Evolutionary conservation across 805 yeast genomes (phyloP), one percentile per base, ranked within the genome.

Genomic region (Ogataea glucozyma): DNA sequence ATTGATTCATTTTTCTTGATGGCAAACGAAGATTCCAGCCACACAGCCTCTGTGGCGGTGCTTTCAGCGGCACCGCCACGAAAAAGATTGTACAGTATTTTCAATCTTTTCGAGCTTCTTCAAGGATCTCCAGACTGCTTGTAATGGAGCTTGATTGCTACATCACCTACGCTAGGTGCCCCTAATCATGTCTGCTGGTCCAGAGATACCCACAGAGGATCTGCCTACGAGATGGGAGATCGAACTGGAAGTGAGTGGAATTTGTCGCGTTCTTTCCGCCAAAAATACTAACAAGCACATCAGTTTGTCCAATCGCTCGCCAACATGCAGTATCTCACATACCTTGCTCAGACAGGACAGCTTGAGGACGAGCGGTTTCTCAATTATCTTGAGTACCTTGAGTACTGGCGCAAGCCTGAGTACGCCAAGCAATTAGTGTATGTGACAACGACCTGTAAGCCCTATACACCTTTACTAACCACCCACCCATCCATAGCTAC

Each of bases 241-340:
- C 17, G 96, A 87, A 54, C 71, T 87, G n/a, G 97, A 85, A 49
- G 80, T 78, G 37, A 53, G 79, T 58, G 48, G 11, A 12, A 4
- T 26, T 18, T 3, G 30, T 6, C 6, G 8, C 13, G 19, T 22
- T 16, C 19, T 11, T 22, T 11, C n/a, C 30, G n/a, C 22, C n/a
- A 14, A n/a, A 31, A 31, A 32, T 16, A 22, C 26, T n/a, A 41
- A 27, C 16, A 46, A 44, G 4, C 14, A 9, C 17, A 8, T 11
- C 44, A 86, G 77, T 91, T 91, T 65, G 95, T 91, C 3, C 98
- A 91, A 65, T 83, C 96, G 12, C 71, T 91, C 24, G 88, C 96
- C 2, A 93, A 91, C 62, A 81, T 91, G 33, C 96, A 85, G 61
- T 91, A 90, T 59, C 73, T 91, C 43, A 83, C 88, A 51, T 89